These are phyloP conservation scores for Cladophialophora carrionii DNA, from an alignment of 2,329 filamentous ascomycete species.

Conservation along the genomic window DNA sequence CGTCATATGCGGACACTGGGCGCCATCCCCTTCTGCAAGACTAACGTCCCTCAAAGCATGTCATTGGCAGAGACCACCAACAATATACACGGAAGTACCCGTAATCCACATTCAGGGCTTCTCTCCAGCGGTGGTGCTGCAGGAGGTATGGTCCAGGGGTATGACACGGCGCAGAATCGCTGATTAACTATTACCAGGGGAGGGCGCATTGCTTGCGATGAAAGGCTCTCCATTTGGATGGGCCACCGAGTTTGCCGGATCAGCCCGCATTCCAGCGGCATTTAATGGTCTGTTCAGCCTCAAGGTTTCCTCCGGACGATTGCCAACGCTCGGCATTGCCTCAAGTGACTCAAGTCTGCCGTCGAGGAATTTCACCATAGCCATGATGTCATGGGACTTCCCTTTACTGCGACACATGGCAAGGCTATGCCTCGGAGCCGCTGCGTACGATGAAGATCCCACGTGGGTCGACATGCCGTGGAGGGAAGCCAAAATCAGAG, in stretches of 20 bases:
- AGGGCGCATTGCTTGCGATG: constrained; percentile 44
- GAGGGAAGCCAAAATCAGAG: constrained; percentile 22
- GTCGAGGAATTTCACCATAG: constrained; percentile 41
- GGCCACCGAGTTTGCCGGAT: constrained; percentile 44
- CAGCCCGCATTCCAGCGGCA: constrained; percentile 44
- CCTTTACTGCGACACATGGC: constrained; percentile 19
- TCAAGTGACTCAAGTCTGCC: constrained; percentile 35
- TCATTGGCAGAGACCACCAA: constrained; percentile 49
- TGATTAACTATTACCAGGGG: constrained; percentile 35
- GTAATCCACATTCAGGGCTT: constrained; percentile 45
- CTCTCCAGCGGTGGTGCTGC: constrained; percentile 45
- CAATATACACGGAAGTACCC: constrained; percentile 48
- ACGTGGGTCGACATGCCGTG: constrained; percentile 27
- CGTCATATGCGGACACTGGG: constrained; percentile 50
- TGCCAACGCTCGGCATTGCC: constrained; percentile 22
- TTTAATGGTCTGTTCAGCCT: constrained; percentile 38
- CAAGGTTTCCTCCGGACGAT: constrained; percentile 21
- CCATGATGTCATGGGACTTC: constrained; percentile 39
- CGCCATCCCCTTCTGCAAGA: constrained; percentile 52
- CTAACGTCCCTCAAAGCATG: constrained; percentile 59
- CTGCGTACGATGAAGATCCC: constrained; percentile 24
- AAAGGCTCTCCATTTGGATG: constrained; percentile 41
- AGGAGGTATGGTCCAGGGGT: constrained; percentile 38
- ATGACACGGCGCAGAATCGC: background rate
- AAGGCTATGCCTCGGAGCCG: constrained; percentile 31